Evolutionary conservation across 2,329 filamentous ascomycete species (phyloP).

Genomic region (Fusarium redolens): DNA sequence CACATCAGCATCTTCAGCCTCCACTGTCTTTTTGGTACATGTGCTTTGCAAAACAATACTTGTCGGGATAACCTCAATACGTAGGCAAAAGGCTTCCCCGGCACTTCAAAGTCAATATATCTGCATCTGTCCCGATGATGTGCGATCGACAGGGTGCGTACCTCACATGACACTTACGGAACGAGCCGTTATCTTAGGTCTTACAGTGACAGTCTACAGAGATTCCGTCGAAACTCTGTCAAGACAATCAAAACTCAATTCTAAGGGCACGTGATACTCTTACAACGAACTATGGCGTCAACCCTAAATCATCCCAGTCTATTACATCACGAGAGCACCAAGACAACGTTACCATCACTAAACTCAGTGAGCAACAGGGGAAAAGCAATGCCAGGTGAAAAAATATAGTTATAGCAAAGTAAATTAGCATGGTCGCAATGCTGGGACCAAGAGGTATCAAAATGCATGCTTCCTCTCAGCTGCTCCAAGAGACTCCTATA

Average conservation of each 20-base stretch:
- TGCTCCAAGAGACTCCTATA: constrained; percentile 6
- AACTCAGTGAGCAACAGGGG: not conserved
- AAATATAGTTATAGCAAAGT: constrained; percentile 1
- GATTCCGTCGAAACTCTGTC: not conserved
- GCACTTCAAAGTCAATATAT: not conserved
- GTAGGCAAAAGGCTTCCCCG: not conserved
- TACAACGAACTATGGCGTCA: not conserved
- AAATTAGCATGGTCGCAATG: constrained; percentile 19
- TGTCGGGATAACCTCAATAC: not conserved
- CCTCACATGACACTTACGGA: not conserved
- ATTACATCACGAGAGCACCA: constrained; percentile 18
- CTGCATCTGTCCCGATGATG: not conserved
- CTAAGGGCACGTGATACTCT: not conserved
- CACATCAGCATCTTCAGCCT: not conserved
- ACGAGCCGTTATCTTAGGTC: not conserved
- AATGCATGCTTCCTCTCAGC: constrained; percentile 27
- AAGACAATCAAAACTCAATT: constrained; percentile 7
- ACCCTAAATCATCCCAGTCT: not conserved
- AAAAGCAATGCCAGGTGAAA: not conserved
- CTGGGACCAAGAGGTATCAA: constrained; percentile 28
- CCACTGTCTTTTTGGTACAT: not conserved
- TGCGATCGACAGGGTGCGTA: not conserved
- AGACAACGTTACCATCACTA: not conserved
- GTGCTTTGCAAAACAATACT: not conserved
- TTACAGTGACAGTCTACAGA: not conserved